Conservation (phyloP, 805 yeast species). For the Yueomyces sp. region DNA sequence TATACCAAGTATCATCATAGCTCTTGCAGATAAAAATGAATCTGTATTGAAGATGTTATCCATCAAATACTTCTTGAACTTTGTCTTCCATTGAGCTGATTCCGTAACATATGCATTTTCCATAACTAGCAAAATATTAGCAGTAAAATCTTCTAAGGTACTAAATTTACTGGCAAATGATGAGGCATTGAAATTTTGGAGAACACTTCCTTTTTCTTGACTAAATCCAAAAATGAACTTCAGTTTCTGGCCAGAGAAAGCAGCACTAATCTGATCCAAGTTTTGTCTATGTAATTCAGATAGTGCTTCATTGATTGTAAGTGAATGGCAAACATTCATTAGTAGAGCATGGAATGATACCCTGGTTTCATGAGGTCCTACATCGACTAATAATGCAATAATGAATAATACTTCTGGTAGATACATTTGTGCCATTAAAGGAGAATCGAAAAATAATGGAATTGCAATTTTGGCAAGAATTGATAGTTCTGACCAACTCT, state of each 20-base stretch:
- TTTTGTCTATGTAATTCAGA: conserved; percentile 26
- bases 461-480: conserved; percentile 53
- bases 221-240: conserved; percentile 59
- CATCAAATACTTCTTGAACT: conserved; percentile 52
- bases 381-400: conserved; percentile 42
- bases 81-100: conserved; percentile 42
- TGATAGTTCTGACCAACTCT: conserved; percentile 57
- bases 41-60: conserved; percentile 44
- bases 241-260: conserved; percentile 44
- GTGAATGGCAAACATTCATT: conserved; percentile 57
- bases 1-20: conserved; percentile 57
- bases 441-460: conserved; percentile 58
- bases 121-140: conserved; percentile 38
- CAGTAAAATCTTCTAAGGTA: conserved; percentile 46
- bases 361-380: conserved; percentile 44
- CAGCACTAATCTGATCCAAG: conserved; percentile 32
- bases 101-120: conserved; percentile 33
- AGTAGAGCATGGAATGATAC: conserved; percentile 44
- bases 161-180: conserved; percentile 28
- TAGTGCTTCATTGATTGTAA: conserved; percentile 43
- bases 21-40: conserved; percentile 53
- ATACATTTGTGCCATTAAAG: conserved; percentile 44
- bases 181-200: conserved; percentile 23
- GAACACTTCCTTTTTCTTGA: conserved; percentile 32
- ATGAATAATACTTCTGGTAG: conserved; percentile 62